phyloP scores from a whole-genome alignment of 257 asterid genomes.

The Thymus mandschuricus region DNA sequence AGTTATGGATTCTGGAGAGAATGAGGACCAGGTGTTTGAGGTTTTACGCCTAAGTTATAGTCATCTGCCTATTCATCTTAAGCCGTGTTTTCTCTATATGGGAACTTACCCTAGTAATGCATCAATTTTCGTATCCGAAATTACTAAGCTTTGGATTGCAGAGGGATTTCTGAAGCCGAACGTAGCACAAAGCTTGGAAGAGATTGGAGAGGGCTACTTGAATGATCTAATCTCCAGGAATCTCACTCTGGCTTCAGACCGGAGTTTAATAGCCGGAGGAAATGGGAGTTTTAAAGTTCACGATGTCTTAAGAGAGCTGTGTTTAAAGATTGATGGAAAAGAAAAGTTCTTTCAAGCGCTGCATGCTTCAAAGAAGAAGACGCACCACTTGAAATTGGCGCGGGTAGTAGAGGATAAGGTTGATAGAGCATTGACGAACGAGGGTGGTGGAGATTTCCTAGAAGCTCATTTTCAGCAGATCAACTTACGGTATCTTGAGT shows the following conservation, averaged over 20 bases:
- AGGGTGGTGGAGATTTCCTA: background rate
- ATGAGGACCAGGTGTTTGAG: background rate
- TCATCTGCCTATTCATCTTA: conserved; percentile 8
- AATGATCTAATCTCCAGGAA: background rate
- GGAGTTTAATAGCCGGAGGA: no score
- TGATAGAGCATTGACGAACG: background rate
- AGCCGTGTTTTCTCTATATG: background rate
- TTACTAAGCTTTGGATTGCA: background rate
- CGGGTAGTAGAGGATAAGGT: background rate
- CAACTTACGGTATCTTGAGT: conserved; percentile 1
- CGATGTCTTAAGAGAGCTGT: background rate
- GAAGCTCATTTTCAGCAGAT: conserved; percentile 1
- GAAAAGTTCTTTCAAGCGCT: background rate
- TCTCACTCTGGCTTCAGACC: background rate
- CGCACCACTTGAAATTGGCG: background rate
- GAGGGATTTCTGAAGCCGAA: background rate
- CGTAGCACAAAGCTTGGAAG: background rate
- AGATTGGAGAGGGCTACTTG: background rate
- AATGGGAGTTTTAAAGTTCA: background rate
- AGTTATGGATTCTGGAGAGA: background rate
- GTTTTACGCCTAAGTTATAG: background rate
- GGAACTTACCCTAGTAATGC: background rate
- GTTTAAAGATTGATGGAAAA: background rate
- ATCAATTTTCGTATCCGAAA: background rate
- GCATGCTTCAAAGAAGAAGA: background rate